These are phyloP conservation scores for Phoenix roebelenii DNA, from an alignment of 176 grass and related monocot species.

Conservation along the genomic window DNA sequence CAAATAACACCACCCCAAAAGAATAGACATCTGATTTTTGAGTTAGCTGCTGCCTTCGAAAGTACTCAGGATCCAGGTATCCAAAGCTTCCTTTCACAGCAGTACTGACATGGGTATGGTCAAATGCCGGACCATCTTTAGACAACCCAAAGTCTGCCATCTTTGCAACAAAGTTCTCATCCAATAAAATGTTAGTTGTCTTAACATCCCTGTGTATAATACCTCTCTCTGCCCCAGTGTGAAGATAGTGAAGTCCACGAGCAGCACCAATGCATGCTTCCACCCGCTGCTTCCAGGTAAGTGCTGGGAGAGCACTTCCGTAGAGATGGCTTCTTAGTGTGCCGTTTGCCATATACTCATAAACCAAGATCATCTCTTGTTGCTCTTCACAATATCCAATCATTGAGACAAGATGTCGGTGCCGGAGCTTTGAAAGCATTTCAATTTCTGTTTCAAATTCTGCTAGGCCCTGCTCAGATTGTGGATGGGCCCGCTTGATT, in stretches of 20 bases:
- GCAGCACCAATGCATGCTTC: conserved; percentile 75
- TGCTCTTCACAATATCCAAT: conserved; percentile 97
- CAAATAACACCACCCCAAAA: conserved; percentile 91
- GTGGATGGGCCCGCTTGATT: conserved; percentile 68
- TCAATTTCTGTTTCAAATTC: conserved; percentile 96
- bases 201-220: conserved; percentile 98
- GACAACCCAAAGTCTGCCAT: conserved; percentile 97
- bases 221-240: conserved; percentile 82
- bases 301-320: conserved; percentile 42
- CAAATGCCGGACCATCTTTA: conserved; percentile 66
- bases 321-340: conserved; percentile 91
- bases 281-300: conserved; percentile 82
- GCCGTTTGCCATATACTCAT: conserved; percentile 96
- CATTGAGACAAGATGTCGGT: conserved; percentile 88
- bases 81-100: conserved; percentile 92
- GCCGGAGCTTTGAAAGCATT: conserved; percentile 93
- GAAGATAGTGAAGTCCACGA: conserved; percentile 85
- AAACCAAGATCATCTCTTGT: conserved; percentile 87
- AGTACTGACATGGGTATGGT: conserved; percentile 97
- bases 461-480: conserved; percentile 69
- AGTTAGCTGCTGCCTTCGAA: conserved; percentile 74
- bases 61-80: conserved; percentile 96
- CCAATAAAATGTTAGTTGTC: conserved; percentile 88
- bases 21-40: conserved; percentile 98
- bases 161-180: conserved; percentile 84